Evolutionary conservation across 768 basidiomycete species (phyloP), one percentile per base, ranked within the genome.

Genomic region (Trametes punicea): DNA sequence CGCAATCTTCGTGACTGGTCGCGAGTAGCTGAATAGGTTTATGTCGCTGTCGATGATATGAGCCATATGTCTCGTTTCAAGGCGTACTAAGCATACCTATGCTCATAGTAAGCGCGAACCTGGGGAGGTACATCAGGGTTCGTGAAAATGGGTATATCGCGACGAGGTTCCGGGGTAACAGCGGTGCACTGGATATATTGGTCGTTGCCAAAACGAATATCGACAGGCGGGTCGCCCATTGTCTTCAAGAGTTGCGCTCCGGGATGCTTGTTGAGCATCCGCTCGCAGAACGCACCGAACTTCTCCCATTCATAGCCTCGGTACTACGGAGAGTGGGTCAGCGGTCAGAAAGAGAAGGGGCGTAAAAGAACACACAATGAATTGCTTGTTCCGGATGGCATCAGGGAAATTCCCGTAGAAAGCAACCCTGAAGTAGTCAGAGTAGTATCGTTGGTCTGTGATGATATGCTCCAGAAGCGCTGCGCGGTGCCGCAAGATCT

Each of bases 301-400:
- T 91, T 94, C 73, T 98, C 95, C 93, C 90, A 93, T 65, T 93
- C 93, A 65, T 85, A 90, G 1, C 94, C 96, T 41, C 96, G 91
- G 69, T 95, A 95, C 91, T 93, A 51, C 3, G 20, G 26, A 42
- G 41, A 42, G 46, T 36, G 40, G 18, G 13, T 31, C 18, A n/a
- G 9, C 13, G 10, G 23, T 51, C 47, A 58, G 50, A 31, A 51
- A 31, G 10, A 36, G 6, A 6, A 15, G 26, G 16, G 4, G 27
- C 26, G 11, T 18, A 42, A 38, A 13, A 25, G 15, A 3, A 46
- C 77, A 81, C 57, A 94, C 92, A 57, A 96, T 86, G 73, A 94
- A 98, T 55, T 93, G 90, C 69, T 95, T 96, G 64, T 88, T 84
- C 52, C 87, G 81, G 36, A 96, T 82, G 16, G 90, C 90, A 18